These are phyloP conservation scores for Aspergillus puulaauensis DNA, from an alignment of 2,329 filamentous ascomycete genomes.

Conservation along the genomic window DNA sequence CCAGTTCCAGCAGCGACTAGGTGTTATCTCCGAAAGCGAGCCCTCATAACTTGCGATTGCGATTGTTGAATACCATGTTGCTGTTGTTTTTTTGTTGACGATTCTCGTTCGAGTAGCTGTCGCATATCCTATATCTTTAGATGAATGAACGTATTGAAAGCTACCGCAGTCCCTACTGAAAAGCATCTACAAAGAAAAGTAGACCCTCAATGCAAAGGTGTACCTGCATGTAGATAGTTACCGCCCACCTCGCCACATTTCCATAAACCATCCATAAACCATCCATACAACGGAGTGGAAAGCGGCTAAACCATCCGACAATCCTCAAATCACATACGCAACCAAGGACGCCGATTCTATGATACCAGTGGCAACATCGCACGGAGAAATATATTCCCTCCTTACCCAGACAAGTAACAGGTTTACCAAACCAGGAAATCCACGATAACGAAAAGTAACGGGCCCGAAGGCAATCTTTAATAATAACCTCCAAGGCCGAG, in stretches of 20 bases:
- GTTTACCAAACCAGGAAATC: background rate
- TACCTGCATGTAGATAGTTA: background rate
- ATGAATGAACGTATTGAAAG: background rate
- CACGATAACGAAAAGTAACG: no score
- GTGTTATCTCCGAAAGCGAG: slow-evolving; percentile 4
- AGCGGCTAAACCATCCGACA: background rate
- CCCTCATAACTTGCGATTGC: background rate
- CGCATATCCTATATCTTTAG: slow-evolving; percentile 2
- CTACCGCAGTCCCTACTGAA: background rate
- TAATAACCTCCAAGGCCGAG: no score
- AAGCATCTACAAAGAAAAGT: background rate
- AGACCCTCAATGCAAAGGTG: background rate
- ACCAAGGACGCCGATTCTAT: background rate
- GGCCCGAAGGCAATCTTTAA: no score
- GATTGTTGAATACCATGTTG: background rate
- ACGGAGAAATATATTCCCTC: background rate
- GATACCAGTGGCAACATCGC: background rate
- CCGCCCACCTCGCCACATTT: background rate
- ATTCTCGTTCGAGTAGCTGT: background rate
- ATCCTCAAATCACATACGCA: background rate
- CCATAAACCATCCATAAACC: background rate
- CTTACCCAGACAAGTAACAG: background rate
- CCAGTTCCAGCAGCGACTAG: slow-evolving; percentile 23
- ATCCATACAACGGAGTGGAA: background rate
- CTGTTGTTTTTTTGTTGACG: background rate